These are phyloP conservation scores for Epichloe coenophiala DNA, from an alignment of 2,329 filamentous ascomycete species.

Conservation along the genomic window DNA sequence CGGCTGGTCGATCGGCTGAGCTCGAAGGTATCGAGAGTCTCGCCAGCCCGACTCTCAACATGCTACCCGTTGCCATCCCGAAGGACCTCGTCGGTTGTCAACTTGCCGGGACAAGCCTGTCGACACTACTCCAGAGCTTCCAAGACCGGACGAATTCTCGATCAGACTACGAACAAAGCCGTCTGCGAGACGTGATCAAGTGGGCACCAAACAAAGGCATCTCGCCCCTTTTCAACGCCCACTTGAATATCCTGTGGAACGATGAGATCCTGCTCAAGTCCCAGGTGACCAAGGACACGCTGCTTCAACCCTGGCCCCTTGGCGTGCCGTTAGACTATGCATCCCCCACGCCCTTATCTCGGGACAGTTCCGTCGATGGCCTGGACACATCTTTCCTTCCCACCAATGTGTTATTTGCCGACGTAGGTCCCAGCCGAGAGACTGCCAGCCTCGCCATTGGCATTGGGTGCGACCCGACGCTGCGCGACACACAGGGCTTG, in stretches of 20 bases:
- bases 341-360: not conserved
- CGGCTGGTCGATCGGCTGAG: not conserved
- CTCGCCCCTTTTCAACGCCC: constrained; percentile 1
- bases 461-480: not conserved
- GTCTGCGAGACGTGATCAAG: constrained; percentile 1
- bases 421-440: not conserved
- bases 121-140: not conserved
- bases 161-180: constrained; percentile 4
- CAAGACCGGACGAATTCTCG: not conserved
- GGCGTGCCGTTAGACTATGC: not conserved
- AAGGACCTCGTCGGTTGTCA: not conserved
- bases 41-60: not conserved
- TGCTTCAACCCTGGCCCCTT: not conserved
- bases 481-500: not conserved
- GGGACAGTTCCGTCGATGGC: not conserved
- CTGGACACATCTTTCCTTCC: not conserved
- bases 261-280: not conserved
- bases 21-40: not conserved
- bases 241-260: constrained; percentile 3
- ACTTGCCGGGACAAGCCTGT: not conserved
- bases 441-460: not conserved
- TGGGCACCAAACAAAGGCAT: not conserved
- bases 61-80: not conserved
- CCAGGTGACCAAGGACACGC: not conserved
- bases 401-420: not conserved